Percentiles rank a stretch among this genome's conserved stretches.
These are phyloP conservation scores for Pseudodiploospora longispora DNA, from an alignment of 2,329 filamentous ascomycete genomes.

Conservation along the genomic window DNA sequence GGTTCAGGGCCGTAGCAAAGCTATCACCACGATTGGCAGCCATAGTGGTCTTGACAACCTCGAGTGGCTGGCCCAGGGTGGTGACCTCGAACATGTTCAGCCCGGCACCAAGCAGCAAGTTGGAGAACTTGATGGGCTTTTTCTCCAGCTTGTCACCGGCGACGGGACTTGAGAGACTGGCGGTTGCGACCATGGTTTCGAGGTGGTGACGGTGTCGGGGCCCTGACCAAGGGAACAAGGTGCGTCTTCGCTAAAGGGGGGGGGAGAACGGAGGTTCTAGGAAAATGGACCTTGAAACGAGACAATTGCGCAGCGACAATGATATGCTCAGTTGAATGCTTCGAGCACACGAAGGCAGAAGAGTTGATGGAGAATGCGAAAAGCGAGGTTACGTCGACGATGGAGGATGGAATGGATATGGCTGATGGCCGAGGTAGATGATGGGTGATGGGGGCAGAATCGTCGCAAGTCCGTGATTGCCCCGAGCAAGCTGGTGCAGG, in stretches of 20 bases:
- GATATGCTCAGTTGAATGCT: too few relatives aligned
- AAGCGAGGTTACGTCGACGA: too few relatives aligned
- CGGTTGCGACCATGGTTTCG: constrained; percentile 55
- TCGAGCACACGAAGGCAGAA: too few relatives aligned
- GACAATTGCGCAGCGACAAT: too few relatives aligned
- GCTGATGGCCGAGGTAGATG: too few relatives aligned
- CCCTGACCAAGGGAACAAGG: constrained; percentile 97
- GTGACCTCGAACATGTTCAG: constrained; percentile 91
- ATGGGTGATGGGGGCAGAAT: too few relatives aligned
- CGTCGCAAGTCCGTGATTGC: too few relatives aligned
- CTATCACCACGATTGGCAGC: constrained; percentile 88
- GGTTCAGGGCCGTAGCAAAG: constrained; percentile 70
- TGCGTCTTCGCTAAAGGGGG: constrained; percentile 66
- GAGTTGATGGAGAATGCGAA: too few relatives aligned
- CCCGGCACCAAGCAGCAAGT: constrained; percentile 86
- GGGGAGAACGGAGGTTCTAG: not conserved
- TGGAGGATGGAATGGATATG: too few relatives aligned
- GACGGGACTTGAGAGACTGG: constrained; percentile 43
- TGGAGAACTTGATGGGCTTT: constrained; percentile 99
- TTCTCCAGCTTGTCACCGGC: constrained; percentile 66
- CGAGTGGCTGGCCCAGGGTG: constrained; percentile 68
- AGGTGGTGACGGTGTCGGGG: constrained; percentile 49
- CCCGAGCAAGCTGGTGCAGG: too few relatives aligned
- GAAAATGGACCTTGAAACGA: not conserved
- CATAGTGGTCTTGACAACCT: constrained; percentile 99